Evolutionary conservation across 345 rosid genomes (phyloP), one percentile per base, ranked within the genome.

Genomic region (Adansonia digitata): DNA sequence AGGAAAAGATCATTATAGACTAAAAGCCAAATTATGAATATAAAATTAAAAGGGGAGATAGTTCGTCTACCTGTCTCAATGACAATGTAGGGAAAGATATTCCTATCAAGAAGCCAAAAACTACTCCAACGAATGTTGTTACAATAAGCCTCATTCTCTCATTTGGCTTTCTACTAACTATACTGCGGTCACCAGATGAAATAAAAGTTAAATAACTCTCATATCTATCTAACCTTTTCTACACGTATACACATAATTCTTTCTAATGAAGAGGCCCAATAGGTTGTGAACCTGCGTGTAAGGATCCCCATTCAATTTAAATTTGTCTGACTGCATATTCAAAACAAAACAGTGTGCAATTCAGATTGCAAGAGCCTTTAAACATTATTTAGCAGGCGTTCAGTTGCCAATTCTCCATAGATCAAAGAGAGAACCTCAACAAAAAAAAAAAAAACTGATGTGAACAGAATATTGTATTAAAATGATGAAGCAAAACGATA

Each of bases 81-180:
- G 89, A 84, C 69, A 91, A 78, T 14, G 91, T 75, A 40, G 97
- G 97, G 75, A 88, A 88, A 78, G 97, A 91, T 75, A 85, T 75
- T 56, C 98, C 98, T 72, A 94, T 66, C 8, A 88, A 69, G 86
- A 92, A 92, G 42, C 98, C 98, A 31, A 88, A 86, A 78, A 77
- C 86, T 39, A 91, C 75, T 84, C 97, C 97, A 8, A 89, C 26
- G 80, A 94, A 88, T 15, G 91, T 80, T 26, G 89, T 72, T 46
- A 92, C 84, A 24, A 85, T 73, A 62, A 89, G 77, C 84, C 90
- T 91, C 94, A 88, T 86, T 15, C 83, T 82, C 73, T 94, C 98
- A 75, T 82, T 94, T 65, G 92, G 88, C 79, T 85, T 91, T 80
- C 81, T 91, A 79, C 79, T 79, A 66, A 78, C 77, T 11, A 75